These are phyloP conservation scores for Grammothele lineata DNA, from an alignment of 768 basidiomycete genomes.

Conservation along the genomic window DNA sequence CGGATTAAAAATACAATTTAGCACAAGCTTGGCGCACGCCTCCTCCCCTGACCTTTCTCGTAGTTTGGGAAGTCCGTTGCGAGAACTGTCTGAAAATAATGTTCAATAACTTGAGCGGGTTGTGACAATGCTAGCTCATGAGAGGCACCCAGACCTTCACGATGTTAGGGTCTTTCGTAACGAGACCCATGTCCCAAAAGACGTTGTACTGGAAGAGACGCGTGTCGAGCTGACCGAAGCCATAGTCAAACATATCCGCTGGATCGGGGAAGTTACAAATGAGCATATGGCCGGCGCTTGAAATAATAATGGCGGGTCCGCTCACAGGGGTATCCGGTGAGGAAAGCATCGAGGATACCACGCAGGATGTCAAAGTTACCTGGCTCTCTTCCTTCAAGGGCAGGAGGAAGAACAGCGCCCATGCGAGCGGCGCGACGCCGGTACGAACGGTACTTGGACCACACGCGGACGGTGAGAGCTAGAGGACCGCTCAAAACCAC, in stretches of 20 bases:
- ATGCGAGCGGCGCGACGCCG: constrained; percentile 8
- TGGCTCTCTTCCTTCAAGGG: constrained; percentile 26
- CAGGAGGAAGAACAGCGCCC: constrained; percentile 24
- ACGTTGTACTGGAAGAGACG: constrained; percentile 16
- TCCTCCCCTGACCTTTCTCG: constrained; percentile 46
- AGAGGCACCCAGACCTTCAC: constrained; percentile 28
- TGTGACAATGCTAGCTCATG: too few relatives aligned
- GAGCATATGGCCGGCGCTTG: background rate
- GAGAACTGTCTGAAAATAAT: constrained; percentile 31
- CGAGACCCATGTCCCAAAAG: constrained; percentile 18
- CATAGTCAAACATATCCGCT: constrained; percentile 20
- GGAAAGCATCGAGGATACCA: constrained; percentile 14
- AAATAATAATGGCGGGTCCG: too few relatives aligned
- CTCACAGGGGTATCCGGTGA: constrained; percentile 35
- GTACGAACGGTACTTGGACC: constrained; percentile 3
- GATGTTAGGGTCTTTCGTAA: constrained; percentile 20
- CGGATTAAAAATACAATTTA: too few relatives aligned
- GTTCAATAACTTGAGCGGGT: background rate
- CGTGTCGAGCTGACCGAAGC: constrained; percentile 1
- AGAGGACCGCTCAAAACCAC: constrained; percentile 10
- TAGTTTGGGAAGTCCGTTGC: constrained; percentile 41
- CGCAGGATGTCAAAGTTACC: constrained; percentile 34
- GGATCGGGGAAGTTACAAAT: background rate
- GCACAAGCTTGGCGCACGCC: too few relatives aligned
- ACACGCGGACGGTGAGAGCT: background rate